These are phyloP conservation scores for Alectoria sarmentosa DNA, from an alignment of 495 filamentous ascomycete genomes.

Conservation along the genomic window DNA sequence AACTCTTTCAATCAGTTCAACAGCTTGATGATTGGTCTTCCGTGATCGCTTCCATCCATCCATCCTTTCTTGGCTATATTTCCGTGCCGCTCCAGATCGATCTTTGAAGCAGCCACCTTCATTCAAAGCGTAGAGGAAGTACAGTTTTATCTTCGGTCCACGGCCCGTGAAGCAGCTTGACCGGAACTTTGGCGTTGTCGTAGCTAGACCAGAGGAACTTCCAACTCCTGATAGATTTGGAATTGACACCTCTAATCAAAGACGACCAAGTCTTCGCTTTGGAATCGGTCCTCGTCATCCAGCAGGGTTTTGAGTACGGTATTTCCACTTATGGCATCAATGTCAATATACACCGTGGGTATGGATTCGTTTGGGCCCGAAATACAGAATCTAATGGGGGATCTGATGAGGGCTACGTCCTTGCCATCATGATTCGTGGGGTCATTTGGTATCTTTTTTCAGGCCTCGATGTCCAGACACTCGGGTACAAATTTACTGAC, in stretches of 20 bases:
- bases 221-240: not conserved
- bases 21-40: not conserved
- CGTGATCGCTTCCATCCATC: not conserved
- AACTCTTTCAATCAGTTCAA: no score
- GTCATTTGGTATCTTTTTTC: not conserved
- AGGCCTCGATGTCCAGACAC: not conserved
- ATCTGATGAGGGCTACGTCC: not conserved
- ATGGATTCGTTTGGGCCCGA: no score
- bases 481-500: not conserved
- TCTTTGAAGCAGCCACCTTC: not conserved
- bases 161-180: not conserved
- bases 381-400: no score
- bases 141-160: not conserved
- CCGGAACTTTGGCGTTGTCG: not conserved
- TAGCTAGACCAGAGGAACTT: not conserved
- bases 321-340: no score
- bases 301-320: no score
- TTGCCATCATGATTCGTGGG: no score
- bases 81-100: not conserved
- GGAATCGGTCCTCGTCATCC: no score
- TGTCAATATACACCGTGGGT: no score
- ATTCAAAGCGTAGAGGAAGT: not conserved
- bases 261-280: not conserved
- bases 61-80: not conserved
- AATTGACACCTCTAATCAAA: not conserved